Conservation (phyloP, 805 yeast species). For the Kuraishia ogatae region DNA sequence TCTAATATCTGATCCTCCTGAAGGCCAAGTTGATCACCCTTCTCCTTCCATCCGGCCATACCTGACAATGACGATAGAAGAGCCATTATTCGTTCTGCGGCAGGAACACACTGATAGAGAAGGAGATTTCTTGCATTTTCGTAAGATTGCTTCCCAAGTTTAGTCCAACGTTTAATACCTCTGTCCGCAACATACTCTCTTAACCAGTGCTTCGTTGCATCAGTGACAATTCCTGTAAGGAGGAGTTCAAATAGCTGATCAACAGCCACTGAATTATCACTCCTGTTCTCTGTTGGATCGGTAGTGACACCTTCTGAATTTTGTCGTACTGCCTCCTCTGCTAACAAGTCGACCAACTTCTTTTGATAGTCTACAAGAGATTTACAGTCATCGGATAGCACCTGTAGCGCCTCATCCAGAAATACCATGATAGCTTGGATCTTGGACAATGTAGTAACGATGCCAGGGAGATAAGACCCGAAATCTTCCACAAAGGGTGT, state of each 20-base stretch:
- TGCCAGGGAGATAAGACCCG: constrained; percentile 21
- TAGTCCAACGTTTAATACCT: constrained; percentile 48
- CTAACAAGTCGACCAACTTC: constrained; percentile 25
- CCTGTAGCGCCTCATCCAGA: constrained; percentile 22
- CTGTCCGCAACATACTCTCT: constrained; percentile 60
- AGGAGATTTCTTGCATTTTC: constrained; percentile 39
- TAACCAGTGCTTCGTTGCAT: constrained; percentile 46
- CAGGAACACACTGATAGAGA: constrained; percentile 42
- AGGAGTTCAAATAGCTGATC: constrained; percentile 37
- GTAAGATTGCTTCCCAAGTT: constrained; percentile 39
- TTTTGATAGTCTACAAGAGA: constrained; percentile 28
- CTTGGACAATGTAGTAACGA: constrained; percentile 25
- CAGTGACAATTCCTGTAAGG: constrained; percentile 46
- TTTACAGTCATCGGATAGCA: constrained; percentile 21
- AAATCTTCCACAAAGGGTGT: constrained; percentile 18
- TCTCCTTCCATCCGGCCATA: constrained; percentile 25
- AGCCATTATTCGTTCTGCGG: constrained; percentile 45
- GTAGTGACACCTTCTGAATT: constrained; percentile 8
- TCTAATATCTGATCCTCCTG: neutral
- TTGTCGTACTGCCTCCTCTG: constrained; percentile 20
- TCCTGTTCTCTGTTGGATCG: constrained; percentile 1
- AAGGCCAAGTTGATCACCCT: constrained; percentile 10
- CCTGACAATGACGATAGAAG: constrained; percentile 34
- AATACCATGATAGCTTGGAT: constrained; percentile 24
- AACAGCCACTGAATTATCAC: constrained; percentile 18